phyloP scores from a whole-genome alignment of 192 early-diverging fungal genomes.

The Podila clonocystis region DNA sequence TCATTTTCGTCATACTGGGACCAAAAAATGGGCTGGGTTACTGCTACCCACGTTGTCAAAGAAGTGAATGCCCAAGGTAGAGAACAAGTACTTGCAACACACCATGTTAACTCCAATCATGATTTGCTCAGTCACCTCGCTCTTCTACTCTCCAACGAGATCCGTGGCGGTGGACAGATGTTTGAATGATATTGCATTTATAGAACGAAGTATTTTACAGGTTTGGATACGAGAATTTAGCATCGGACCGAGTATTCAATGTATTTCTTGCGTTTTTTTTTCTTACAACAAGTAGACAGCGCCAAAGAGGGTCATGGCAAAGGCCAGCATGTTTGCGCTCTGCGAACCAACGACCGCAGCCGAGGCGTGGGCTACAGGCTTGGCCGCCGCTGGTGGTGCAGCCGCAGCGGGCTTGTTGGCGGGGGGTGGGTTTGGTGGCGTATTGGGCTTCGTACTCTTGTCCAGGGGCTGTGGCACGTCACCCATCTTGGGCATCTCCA shows the following conservation, averaged over 20 bases:
- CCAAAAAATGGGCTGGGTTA: no score
- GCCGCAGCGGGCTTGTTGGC: neutral
- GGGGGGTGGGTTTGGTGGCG: constrained; percentile 31
- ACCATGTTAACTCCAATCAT: neutral
- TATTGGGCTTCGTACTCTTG: constrained; percentile 23
- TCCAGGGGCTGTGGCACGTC: neutral
- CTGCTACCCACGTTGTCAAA: no score
- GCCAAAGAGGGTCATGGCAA: constrained; percentile 36
- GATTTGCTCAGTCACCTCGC: neutral
- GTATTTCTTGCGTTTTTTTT: no score
- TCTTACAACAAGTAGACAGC: constrained; percentile 44
- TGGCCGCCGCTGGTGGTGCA: constrained; percentile 5
- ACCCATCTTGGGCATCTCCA: constrained; percentile 36
- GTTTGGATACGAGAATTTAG: no score
- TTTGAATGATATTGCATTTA: neutral
- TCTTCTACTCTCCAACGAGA: neutral
- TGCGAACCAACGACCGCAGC: neutral
- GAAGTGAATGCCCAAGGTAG: no score
- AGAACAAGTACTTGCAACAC: no score
- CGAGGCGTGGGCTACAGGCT: neutral
- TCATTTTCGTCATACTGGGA: no score
- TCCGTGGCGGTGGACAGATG: neutral
- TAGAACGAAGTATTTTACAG: neutral
- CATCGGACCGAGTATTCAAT: no score
- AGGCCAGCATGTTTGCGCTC: constrained; percentile 34